These are phyloP conservation scores for Termitomyces sp. DNA, from an alignment of 1,284 basidiomycete species.

Conservation along the genomic window DNA sequence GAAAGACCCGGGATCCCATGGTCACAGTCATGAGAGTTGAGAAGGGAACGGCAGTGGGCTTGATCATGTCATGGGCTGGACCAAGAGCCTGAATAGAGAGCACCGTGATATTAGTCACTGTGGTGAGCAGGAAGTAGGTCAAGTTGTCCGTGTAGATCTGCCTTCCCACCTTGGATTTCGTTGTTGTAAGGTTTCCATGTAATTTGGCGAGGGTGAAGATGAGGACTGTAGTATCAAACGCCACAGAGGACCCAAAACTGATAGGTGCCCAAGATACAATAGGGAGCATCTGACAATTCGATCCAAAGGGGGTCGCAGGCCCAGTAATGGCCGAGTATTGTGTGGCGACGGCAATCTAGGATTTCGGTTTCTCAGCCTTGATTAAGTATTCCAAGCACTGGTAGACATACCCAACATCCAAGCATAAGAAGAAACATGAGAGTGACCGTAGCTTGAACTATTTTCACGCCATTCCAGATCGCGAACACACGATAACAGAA, in stretches of 20 bases:
- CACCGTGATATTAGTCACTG: conserved; percentile 25
- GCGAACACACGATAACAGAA: conserved; percentile 25
- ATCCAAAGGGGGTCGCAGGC: conserved; percentile 21
- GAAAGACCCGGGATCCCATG: conserved; percentile 29
- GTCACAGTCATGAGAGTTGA: conserved; percentile 29
- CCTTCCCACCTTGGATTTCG: conserved; percentile 18
- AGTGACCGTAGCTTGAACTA: conserved; percentile 15
- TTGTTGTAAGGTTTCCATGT: conserved; percentile 21
- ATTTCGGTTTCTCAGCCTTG: background rate
- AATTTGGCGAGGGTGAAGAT: conserved; percentile 25
- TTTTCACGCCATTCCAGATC: conserved; percentile 23
- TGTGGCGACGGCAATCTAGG: conserved; percentile 24
- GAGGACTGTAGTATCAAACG: conserved; percentile 26
- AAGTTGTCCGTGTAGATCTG: conserved; percentile 24
- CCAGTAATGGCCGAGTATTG: conserved; percentile 19
- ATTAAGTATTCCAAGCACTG: background rate
- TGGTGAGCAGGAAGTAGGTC: conserved; percentile 24
- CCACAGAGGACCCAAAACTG: conserved; percentile 23
- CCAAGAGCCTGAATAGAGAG: conserved; percentile 25
- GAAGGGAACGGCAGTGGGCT: conserved; percentile 28
- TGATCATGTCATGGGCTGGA: conserved; percentile 22
- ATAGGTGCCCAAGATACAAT: conserved; percentile 26
- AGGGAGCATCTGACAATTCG: conserved; percentile 23
- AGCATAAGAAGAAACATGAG: conserved; percentile 21
- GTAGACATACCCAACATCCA: conserved; percentile 22